Base-by-base conservation (phyloP, 345 rosid species). In the Conringia planisiliqua region DNA sequence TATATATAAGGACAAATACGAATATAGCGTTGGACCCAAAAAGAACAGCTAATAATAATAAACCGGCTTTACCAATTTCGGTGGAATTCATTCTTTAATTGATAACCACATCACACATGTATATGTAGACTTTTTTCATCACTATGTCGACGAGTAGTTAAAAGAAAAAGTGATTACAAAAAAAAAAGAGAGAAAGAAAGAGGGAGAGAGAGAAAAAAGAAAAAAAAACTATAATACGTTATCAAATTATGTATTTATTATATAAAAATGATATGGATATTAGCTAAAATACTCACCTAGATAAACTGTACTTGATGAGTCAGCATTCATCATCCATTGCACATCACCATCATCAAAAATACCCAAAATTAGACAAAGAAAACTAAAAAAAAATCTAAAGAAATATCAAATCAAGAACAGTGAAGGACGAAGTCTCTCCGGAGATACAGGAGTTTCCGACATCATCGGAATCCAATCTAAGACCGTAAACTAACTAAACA, bases 281-380 rank as follows among this genome's bases (percentile, higher is more conserved):
- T 46, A 12, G 17, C 29, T 33, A 40, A 50, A 17, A 36, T 26
- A 63, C 82, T 79, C 75, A 79, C 82, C 82, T 38, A 79, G 70
- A 79, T 79, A 79, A 36, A 79, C 82, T 79, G 78, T 33, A 61
- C 29, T 68, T 61, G 78, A 79, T 78, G 77, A 78, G 81, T 72
- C 77, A 78, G 73, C 80, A 70, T 70, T 56, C 47, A 71, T 70
- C 76, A 77, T 81, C 84, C 75, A 57, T 71, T 43, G 60, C 85
- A 79, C 82, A 79, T 66, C 70, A 64, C 35, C 54, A 81, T 68
- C 74, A 81, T 42, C 61, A 81, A 42, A 1, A 66, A 64, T 65
- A 46, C 66, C 51, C 32, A 52, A 50, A 54, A 50, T 35, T 29
- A 59, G 47, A 38, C 6, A 0, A 32, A 30, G 35, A 7, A 18